Evolutionary conservation across 208 protist species (phyloP), one percentile per base, ranked within the genome.

Genomic region (Phytomonas sp.): DNA sequence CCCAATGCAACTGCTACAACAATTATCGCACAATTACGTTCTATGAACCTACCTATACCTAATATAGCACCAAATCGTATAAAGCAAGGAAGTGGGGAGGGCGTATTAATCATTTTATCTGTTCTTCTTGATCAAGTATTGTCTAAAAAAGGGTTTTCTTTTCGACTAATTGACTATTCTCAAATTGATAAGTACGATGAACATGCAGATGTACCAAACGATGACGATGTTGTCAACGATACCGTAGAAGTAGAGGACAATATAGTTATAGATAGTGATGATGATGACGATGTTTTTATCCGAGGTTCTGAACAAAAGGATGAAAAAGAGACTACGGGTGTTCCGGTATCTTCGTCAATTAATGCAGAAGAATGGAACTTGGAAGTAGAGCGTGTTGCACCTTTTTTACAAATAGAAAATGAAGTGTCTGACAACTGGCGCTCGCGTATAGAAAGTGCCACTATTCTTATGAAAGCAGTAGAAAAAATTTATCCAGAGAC

Each of bases 401-500:
- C 92, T 32, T 69, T 94, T 29, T 77, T 96, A 64, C 83, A 96
- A 60, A 75, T 94, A 36, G 83, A 79, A 26, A 63, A 78, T 23
- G 81, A 87, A 0, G 52, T 63, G 14, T 77, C 80, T 19, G 87
- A 94, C 60, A 88, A 94, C 68, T 96, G 92, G 89, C 85, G 92
- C 11, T 88, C 86, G 40, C 83, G 88, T 42, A 82, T 96, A 31
- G 89, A 94, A 70, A 91, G 74, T 69, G 86, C 89, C 7, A 74
- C 83, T 6, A 73, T 93, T 72, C 76, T 96, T 12, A 71, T 96
- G 16, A 94, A 92, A 66, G 88, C 87, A 29, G 85, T 96, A 23
- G 89, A 94, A 32, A 92, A 89, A 61, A 93, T 96, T 84, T 96
- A 94, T 72, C 92, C 92, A 23, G 89, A 94, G 26, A 89, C 94